Conservation (phyloP, 2,329 filamentous ascomycete species). For the Purpureocillium lavendulum region DNA sequence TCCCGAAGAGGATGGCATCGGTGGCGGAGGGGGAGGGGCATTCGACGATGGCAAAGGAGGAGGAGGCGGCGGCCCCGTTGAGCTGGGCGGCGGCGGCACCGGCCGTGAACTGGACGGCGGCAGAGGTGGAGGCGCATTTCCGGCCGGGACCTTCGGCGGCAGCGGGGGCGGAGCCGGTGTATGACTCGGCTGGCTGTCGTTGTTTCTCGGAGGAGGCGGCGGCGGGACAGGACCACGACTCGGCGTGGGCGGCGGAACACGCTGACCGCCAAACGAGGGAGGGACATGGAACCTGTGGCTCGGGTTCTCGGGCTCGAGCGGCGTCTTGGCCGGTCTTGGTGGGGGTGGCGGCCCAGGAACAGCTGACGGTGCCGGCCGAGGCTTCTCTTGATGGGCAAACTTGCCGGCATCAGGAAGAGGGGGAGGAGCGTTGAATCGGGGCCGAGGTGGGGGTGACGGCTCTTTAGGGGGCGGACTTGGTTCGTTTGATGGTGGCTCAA, state of each 20-base stretch:
- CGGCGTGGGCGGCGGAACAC: conserved; percentile 67
- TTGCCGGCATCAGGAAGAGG: conserved; percentile 86
- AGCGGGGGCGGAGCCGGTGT: conserved; percentile 31
- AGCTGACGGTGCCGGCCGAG: conserved; percentile 15
- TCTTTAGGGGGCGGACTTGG: conserved; percentile 59
- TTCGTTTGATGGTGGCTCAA: conserved; percentile 57
- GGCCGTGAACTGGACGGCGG: conserved; percentile 45
- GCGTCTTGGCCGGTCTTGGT: conserved; percentile 54
- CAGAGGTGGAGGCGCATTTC: conserved; percentile 36
- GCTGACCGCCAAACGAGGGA: conserved; percentile 66
- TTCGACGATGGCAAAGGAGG: conserved; percentile 28
- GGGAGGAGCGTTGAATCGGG: conserved; percentile 76
- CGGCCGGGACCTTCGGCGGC: conserved; percentile 38
- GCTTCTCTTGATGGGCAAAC: conserved; percentile 52
- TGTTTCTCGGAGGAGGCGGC: conserved; percentile 48
- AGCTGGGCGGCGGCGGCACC: conserved; percentile 42
- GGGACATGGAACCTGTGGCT: conserved; percentile 64
- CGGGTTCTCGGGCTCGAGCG: conserved; percentile 52
- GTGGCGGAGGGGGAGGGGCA: conserved; percentile 34
- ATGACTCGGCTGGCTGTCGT: conserved; percentile 12
- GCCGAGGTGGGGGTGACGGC: conserved; percentile 47
- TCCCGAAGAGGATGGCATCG: conserved; percentile 33
- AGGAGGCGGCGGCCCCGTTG: conserved; percentile 27
- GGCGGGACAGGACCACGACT: conserved; percentile 64
- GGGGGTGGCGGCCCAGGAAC: conserved; percentile 25